A percentile compares a stretch with the other conserved stretches of the same genome.
Conservation (phyloP, 176 grass and related monocot genomes). For the Neostapfia colusana region DNA sequence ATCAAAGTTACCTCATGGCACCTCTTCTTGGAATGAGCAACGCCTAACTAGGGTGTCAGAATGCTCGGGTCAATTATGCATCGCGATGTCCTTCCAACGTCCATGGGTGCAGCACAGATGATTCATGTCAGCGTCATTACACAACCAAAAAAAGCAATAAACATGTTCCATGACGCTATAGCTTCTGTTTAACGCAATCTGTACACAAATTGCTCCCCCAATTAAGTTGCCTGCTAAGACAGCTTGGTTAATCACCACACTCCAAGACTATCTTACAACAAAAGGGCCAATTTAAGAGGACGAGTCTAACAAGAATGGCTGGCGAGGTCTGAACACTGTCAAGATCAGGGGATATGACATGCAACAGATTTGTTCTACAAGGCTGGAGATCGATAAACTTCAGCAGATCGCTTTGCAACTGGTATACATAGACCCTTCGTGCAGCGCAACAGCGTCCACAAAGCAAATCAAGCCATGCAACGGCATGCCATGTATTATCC, state of each 20-base stretch:
- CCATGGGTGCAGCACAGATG: not conserved
- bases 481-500: not conserved
- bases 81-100: no score
- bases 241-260: not conserved
- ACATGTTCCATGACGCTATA: not conserved
- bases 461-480: not conserved
- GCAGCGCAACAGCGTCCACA: not conserved
- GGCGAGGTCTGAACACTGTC: not conserved
- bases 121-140: not conserved
- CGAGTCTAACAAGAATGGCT: not conserved
- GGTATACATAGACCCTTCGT: not conserved
- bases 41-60: no score
- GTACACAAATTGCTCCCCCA: not conserved
- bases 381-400: not conserved
- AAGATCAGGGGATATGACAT: not conserved
- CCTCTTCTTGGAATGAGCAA: no score
- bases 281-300: not conserved
- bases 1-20: no score
- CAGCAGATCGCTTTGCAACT: not conserved
- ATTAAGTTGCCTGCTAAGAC: not conserved
- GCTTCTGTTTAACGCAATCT: slow-evolving; percentile 1
- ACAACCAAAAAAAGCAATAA: not conserved
- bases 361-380: not conserved
- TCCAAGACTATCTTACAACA: slow-evolving; percentile 11
- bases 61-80: no score